Base-by-base conservation (phyloP, 1,284 basidiomycete genomes). In the Kalmanozyma brasiliensis region DNA sequence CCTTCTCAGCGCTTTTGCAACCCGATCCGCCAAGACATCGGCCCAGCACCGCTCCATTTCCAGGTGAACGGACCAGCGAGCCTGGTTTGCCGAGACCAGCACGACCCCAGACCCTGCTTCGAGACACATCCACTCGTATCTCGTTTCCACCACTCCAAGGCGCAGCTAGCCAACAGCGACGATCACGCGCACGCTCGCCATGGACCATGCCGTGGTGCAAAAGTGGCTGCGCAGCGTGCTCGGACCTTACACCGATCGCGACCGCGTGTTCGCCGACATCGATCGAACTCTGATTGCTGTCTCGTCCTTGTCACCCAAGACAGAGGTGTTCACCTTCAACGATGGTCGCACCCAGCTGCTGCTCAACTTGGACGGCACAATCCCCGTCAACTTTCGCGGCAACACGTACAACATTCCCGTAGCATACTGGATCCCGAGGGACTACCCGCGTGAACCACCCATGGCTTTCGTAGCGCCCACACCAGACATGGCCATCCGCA, bases 381-480 rank as follows among this genome's bases (percentile, higher is more conserved):
- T 99, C 0, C 94, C 93, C 1, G 94, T 98, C 70, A 82, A 86
- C 0, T 97, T 89, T 83, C 87, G 90, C 47, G 85, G 86, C 4
- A 84, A 88, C 0, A 87, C 90, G 0, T 99, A 99, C 85, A 92
- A 98, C 82, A 98, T 98, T 73, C 95, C 96, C 2, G 84, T 98
- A 74, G 88, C 91, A 14, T 75, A 96, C 65, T 98, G 95, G 95
- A 60, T 82, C 6, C 77, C 77, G 4, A 56, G 64, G 16, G 69
- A 56, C 11, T 80, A 78, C 41, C 77, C 80, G 3, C 85, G 86
- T 38, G 85, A 86, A 29, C 88, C 93, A 2, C 96, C 96, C 8
- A 87, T 98, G 75, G 87, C 87, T n/a, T 98, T 93, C 83, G 94
- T 99, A 64, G 90, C 92, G 11, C 95, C 96, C n/a, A 97, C 93